Percentiles rank a stretch among this genome's conserved stretches.
Conservation (phyloP, 2,329 filamentous ascomycete genomes). For the Boeremia lycopersici region DNA sequence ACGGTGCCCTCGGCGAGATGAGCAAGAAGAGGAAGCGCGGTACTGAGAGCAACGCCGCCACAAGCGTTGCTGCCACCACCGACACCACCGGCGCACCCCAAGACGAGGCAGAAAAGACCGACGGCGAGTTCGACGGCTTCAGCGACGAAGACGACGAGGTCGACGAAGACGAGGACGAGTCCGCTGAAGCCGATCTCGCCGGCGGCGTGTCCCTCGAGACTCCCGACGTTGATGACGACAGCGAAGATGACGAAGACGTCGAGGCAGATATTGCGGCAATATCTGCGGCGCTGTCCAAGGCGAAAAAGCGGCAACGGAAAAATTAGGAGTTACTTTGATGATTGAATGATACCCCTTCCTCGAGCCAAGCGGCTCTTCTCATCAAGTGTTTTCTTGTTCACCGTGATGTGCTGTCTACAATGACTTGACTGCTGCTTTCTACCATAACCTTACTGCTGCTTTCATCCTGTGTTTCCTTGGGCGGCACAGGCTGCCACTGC, state of each 20-base stretch:
- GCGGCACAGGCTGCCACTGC: no score
- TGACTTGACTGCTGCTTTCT: neutral
- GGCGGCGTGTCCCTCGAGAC: constrained; percentile 20
- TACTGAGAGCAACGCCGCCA: constrained; percentile 41
- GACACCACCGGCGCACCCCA: constrained; percentile 22
- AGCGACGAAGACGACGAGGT: constrained; percentile 35
- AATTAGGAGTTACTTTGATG: constrained; percentile 21
- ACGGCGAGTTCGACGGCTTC: constrained; percentile 44
- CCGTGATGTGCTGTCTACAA: neutral
- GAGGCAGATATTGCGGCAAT: constrained; percentile 44
- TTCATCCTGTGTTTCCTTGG: no score
- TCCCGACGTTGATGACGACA: constrained; percentile 22
- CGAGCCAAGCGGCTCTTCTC: constrained; percentile 10
- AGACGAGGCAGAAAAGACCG: constrained; percentile 26
- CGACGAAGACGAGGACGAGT: constrained; percentile 26
- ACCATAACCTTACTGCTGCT: no score
- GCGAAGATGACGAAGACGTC: constrained; percentile 39
- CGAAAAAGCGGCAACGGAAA: constrained; percentile 41
- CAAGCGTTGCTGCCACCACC: constrained; percentile 25
- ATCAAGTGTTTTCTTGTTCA: neutral
- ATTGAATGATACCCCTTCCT: constrained; percentile 39
- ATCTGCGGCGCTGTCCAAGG: constrained; percentile 41
- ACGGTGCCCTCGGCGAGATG: constrained; percentile 86
- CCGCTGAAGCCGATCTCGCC: constrained; percentile 26
- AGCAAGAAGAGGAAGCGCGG: constrained; percentile 71